Evolutionary conservation across 2,329 filamentous ascomycete genomes (phyloP).

Genomic region (Clathrospora elynae): DNA sequence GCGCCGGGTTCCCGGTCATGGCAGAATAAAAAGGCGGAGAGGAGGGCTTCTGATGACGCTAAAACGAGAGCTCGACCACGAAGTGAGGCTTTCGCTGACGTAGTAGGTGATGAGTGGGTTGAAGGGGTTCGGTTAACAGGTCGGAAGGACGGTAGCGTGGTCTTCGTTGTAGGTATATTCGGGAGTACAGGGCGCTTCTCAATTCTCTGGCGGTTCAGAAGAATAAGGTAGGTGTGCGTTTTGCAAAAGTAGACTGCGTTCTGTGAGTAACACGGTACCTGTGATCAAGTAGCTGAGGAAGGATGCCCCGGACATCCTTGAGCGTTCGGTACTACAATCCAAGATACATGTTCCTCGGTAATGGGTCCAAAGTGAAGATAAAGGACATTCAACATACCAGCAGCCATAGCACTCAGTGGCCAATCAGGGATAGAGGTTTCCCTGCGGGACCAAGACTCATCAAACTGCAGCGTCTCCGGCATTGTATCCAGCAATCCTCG

Average conservation of each 20-base stretch:
- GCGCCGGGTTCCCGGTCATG: slow-evolving; percentile 51
- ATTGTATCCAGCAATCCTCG: slow-evolving; percentile 53
- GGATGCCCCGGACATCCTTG: no score
- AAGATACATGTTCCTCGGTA: background rate
- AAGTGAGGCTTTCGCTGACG: slow-evolving; percentile 24
- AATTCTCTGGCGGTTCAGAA: slow-evolving; percentile 55
- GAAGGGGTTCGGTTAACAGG: slow-evolving; percentile 19
- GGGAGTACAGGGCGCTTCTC: slow-evolving; percentile 20
- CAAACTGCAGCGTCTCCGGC: slow-evolving; percentile 55
- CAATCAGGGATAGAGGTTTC: slow-evolving; percentile 52
- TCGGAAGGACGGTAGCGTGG: slow-evolving; percentile 15
- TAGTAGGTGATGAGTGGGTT: slow-evolving; percentile 20
- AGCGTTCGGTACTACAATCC: background rate
- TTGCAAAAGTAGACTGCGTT: slow-evolving; percentile 53
- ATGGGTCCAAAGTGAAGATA: background rate
- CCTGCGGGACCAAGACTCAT: slow-evolving; percentile 51
- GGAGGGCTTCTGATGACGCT: slow-evolving; percentile 49
- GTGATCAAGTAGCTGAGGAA: background rate
- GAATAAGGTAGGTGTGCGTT: slow-evolving; percentile 55
- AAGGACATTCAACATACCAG: slow-evolving; percentile 42
- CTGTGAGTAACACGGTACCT: slow-evolving; percentile 15
- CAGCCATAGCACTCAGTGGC: slow-evolving; percentile 54
- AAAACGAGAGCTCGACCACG: slow-evolving; percentile 51
- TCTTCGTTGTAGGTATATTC: background rate
- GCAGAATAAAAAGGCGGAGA: slow-evolving; percentile 56